A percentile compares a stretch with the other conserved stretches of the same genome.
Evolutionary conservation across 2,329 filamentous ascomycete species (phyloP).

Genomic region (Hymenoscyphus scutula): DNA sequence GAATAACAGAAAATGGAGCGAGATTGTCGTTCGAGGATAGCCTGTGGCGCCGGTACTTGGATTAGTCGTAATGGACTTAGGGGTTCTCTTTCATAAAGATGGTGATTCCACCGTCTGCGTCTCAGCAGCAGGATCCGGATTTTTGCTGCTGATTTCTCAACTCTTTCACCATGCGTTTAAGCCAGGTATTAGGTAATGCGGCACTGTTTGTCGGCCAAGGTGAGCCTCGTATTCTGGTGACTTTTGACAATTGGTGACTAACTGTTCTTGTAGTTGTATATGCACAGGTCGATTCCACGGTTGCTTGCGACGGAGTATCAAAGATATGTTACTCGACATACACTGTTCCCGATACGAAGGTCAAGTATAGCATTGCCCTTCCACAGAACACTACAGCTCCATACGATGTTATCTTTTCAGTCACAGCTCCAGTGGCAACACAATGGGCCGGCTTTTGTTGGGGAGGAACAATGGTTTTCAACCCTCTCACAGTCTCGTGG

Average conservation of each 20-base stretch:
- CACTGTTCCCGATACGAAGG: conserved; percentile 12
- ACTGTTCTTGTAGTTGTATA: conserved; percentile 6
- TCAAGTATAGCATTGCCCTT: conserved; percentile 22
- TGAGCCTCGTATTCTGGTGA: background rate
- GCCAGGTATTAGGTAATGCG: conserved; percentile 7
- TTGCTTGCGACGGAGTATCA: conserved; percentile 18
- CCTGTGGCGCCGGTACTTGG: conserved; percentile 10
- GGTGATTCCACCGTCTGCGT: conserved; percentile 4
- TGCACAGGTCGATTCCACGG: conserved; percentile 17
- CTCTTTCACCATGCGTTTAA: conserved; percentile 14
- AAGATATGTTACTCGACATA: conserved; percentile 21
- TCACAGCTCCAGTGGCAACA: conserved; percentile 17
- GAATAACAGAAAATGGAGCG: conserved; percentile 3
- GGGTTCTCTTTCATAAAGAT: conserved; percentile 11
- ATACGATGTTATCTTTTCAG: conserved; percentile 20
- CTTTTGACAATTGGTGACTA: conserved; percentile 1
- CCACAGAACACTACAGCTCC: conserved; percentile 15
- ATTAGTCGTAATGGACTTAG: background rate
- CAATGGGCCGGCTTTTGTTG: conserved; percentile 23
- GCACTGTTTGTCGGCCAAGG: conserved; percentile 11
- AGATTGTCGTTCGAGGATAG: conserved; percentile 4
- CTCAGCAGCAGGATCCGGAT: conserved; percentile 6
- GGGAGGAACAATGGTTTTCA: conserved; percentile 24
- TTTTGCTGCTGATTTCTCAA: background rate
- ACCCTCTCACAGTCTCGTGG: conserved; percentile 22